Conservation (phyloP, 495 filamentous ascomycete genomes). For the Penicillium roqueforti region DNA sequence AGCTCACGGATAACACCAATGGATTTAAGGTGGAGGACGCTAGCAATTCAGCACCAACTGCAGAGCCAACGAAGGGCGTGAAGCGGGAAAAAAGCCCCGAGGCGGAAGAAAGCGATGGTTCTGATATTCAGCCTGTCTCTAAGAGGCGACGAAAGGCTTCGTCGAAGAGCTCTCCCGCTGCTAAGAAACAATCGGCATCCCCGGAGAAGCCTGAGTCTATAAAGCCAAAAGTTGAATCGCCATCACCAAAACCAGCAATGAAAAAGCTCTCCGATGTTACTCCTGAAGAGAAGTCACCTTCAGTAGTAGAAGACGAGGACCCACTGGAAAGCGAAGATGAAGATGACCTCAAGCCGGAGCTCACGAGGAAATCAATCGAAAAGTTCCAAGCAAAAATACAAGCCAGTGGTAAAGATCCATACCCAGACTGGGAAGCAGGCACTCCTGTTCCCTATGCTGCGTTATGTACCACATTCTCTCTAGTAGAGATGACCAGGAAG, state of each 20-base stretch:
- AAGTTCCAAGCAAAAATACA: constrained; percentile 77
- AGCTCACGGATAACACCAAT: constrained; percentile 37
- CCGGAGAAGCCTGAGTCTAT: constrained; percentile 23
- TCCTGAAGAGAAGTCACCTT: constrained; percentile 32
- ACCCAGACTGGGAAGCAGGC: constrained; percentile 88
- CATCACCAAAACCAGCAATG: constrained; percentile 22
- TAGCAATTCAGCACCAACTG: constrained; percentile 14
- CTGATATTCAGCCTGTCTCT: constrained; percentile 51
- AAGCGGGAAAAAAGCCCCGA: constrained; percentile 38
- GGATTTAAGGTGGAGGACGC: constrained; percentile 33
- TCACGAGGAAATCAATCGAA: constrained; percentile 71
- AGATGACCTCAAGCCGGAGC: constrained; percentile 71
- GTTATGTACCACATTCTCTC: constrained; percentile 87
- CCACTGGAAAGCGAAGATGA: constrained; percentile 52
- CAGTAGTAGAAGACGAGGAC: constrained; percentile 47
- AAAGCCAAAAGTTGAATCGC: constrained; percentile 14
- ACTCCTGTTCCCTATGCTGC: constrained; percentile 92
- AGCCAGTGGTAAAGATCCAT: constrained; percentile 67
- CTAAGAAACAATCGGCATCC: constrained; percentile 26
- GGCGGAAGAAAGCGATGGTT: constrained; percentile 43
- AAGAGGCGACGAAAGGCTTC: constrained; percentile 36
- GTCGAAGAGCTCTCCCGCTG: constrained; percentile 6
- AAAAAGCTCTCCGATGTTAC: constrained; percentile 40
- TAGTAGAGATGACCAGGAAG: constrained; percentile 91
- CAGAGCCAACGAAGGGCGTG: constrained; percentile 16